Base-by-base conservation (phyloP, 1,139 yeast species). In the Saccharomyces hybrid region DNA sequence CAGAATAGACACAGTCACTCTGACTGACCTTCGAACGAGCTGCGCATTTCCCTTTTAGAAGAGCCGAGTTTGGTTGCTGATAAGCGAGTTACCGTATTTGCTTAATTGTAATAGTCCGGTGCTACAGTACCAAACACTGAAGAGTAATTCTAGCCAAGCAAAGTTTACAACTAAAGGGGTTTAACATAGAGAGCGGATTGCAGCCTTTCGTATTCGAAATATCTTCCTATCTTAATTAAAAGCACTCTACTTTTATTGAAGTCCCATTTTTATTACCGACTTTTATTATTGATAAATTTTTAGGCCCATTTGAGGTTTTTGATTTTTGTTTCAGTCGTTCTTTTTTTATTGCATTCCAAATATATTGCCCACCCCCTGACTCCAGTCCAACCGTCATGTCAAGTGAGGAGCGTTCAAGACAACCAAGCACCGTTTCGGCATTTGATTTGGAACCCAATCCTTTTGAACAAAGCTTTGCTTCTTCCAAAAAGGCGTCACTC, bases 381-480 rank as follows among this genome's bases (percentile, higher is more conserved):
- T 29, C 11, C 51, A 5, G 14, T n/a, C 23, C 13, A 48, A 23
- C 6, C 16, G 16, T 28, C 26, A 31, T 29, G 47, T 34, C 28
- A 26, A 48, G 41, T 28, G 26, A 48, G 25, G 50, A 19, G 11
- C 32, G 44, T 14, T 29, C 50, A 13, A 48, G 48, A 16, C 25
- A 38, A 38, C 44, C 44, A 3, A 38, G 44, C n/a, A 31, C 49
- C 23, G 63, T 63, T 5, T 66, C 71, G 5, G 63, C 77, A 47
- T 82, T 88, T 67, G 95, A 86, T 59, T 75, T 90, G 59, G 99
- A 93, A 69, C 97, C 95, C 3, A 93, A 93, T 66, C 99, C 98
- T 2, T 93, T 93, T 67, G 99, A 93, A 71, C 85, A 86, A 69
- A 88, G 97, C 50, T 93, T 93, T 73, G 97, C 97, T 32, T 64